A percentile compares a stretch with the other conserved stretches of the same genome.
These are phyloP conservation scores for Kazachstania taianensis DNA, from an alignment of 805 yeast species.

Conservation along the genomic window DNA sequence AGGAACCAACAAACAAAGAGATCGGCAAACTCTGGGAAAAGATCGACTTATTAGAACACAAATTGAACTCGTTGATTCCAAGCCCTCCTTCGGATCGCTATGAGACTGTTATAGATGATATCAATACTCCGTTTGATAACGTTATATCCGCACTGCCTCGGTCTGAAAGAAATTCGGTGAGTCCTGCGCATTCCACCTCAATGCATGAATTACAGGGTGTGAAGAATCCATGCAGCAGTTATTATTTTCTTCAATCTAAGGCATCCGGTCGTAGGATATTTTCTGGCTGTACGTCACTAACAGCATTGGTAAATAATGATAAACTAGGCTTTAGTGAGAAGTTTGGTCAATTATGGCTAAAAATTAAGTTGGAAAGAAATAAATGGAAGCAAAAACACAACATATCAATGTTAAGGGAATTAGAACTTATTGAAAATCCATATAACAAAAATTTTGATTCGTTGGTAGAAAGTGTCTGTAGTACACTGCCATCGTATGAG, in stretches of 20 bases:
- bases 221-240: conserved; percentile 9
- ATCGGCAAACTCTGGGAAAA: too few species aligned
- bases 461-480: neutral
- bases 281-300: conserved; percentile 26
- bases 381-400: conserved; percentile 6
- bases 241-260: conserved; percentile 11
- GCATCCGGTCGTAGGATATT: conserved; percentile 14
- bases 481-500: conserved; percentile 17
- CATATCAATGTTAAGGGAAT: conserved; percentile 9
- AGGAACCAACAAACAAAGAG: neutral
- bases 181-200: neutral
- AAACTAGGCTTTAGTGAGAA: conserved; percentile 12
- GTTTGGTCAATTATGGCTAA: conserved; percentile 16
- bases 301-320: conserved; percentile 10
- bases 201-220: neutral
- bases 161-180: neutral
- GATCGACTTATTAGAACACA: too few species aligned
- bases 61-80: too few species aligned
- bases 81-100: too few species aligned
- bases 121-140: too few species aligned
- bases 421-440: conserved; percentile 8
- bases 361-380: conserved; percentile 22
- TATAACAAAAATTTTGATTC: neutral
- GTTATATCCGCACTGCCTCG: neutral
- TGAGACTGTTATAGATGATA: too few species aligned